Evolutionary conservation across 441 rosid genomes (phyloP), one percentile per base, ranked within the genome.

Genomic region (Cnidoscolus chayamansa): DNA sequence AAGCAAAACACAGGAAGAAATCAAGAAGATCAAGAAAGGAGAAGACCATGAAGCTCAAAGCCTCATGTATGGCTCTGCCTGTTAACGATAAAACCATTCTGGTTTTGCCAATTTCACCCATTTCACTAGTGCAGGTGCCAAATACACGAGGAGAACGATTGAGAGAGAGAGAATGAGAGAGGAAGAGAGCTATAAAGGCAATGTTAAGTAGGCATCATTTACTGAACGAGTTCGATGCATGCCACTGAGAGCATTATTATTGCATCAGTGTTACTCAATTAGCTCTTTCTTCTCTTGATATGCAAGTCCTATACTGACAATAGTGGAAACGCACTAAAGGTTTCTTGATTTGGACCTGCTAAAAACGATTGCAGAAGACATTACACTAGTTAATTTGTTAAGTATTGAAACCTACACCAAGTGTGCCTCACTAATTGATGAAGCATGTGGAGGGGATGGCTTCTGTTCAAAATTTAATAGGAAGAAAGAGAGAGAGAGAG

Each of bases 21-120:
- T 94, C 97, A 17, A 94, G 66, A 48, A 94, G 80, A 86, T 94
- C 99, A 0, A 94, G 88, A 67, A 86, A 63, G 20, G 86, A 87
- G 77, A 92, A 94, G 59, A 92, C 93, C 13, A 92, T 4, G 86
- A 94, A 90, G 86, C 99, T 92, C 60, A 88, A 67, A 0, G 85
- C 84, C 63, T 88, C 85, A 65, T 89, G 88, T 11, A 86, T 30
- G 71, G 75, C 72, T 65, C 81, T 81, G 56, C 89, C 90, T 35
- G 82, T 77, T 67, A 84, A 40, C 45, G 74, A 70, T 11, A 83
- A 67, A 65, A 78, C 82, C 78, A 80, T 65, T 70, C 64, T 75
- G 77, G 80, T 54, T 72, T 72, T 78, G 48, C 76, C 72, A 78
- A 84, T 77, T 58, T 64, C 77, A 43, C 68, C 79, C 87, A 85